Evolutionary conservation across 768 basidiomycete species (phyloP).

Genomic region (Suillus cothurnatus): DNA sequence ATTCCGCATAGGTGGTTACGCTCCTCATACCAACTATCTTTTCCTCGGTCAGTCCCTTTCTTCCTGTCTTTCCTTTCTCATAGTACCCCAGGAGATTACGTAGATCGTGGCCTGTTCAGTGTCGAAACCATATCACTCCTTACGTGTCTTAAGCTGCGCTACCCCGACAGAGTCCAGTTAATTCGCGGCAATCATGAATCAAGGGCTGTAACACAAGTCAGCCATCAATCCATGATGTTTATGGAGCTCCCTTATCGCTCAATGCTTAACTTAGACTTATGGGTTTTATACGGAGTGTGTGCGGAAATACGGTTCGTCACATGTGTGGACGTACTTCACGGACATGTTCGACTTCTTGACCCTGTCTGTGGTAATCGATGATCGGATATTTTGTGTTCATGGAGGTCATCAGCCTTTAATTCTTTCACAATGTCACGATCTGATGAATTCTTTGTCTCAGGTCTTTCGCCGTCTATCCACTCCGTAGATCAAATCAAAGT

Average conservation of each 20-base stretch:
- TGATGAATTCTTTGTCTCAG: slow-evolving; percentile 42
- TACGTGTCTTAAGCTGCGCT: slow-evolving; percentile 95
- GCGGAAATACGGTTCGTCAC: slow-evolving; percentile 92
- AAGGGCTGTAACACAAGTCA: slow-evolving; percentile 94
- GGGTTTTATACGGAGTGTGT: slow-evolving; percentile 99
- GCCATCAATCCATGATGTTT: slow-evolving; percentile 33
- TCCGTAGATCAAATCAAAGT: slow-evolving; percentile 99
- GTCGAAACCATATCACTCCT: slow-evolving; percentile 98
- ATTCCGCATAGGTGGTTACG: slow-evolving; percentile 97
- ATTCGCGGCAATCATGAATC: slow-evolving; percentile 99
- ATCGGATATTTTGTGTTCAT: slow-evolving; percentile 98
- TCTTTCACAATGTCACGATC: not conserved
- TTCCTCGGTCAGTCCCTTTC: slow-evolving; percentile 76
- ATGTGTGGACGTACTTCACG: slow-evolving; percentile 99
- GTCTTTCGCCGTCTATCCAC: slow-evolving; percentile 96
- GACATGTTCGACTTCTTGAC: slow-evolving; percentile 99
- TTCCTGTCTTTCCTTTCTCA: slow-evolving; percentile 1
- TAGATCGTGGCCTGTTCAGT: slow-evolving; percentile 95
- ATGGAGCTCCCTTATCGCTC: slow-evolving; percentile 14
- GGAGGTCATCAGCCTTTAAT: slow-evolving; percentile 59
- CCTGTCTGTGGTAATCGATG: slow-evolving; percentile 96
- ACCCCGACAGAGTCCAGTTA: slow-evolving; percentile 94
- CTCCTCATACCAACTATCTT: slow-evolving; percentile 96
- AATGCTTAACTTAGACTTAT: slow-evolving; percentile 69
- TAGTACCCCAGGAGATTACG: slow-evolving; percentile 81